Base-by-base conservation (phyloP, 345 rosid genomes). In the Arabidopsis suecica region DNA sequence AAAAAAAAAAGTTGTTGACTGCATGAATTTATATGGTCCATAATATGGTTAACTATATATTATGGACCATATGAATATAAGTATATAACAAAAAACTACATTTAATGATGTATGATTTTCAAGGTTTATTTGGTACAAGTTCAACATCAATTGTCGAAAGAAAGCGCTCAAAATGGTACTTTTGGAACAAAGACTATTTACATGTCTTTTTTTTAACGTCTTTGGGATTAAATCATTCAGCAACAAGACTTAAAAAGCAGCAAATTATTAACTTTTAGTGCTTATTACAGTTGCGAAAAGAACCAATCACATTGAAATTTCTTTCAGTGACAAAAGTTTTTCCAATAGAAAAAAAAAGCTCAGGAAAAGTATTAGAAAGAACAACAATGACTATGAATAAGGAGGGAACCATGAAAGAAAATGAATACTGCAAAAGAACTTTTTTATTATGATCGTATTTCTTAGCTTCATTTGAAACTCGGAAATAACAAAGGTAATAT, bases 401-500 rank as follows among this genome's bases (percentile, higher is more conserved):
- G 30, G 55, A 9, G 30, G 55, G 4, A 50, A 22, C 23, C 49
- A 5, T 14, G 7, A 44, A 44, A 14, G 18, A 22, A 22, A 9
- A 22, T 9, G 5, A 20, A 4, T 50, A 20, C 11, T 9, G 22
- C 20, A 9, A 61, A 53, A 14, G 38, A 37, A 48, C 25, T 50
- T 59, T 50, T 59, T 68, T 45, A 68, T 68, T 59, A 59, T 38
- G 16, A 66, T 68, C 53, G 73, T 18, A 18, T 3, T 30, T 33
- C 42, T 58, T 25, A 45, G 63, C 47, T 44, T 34, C 41, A 70
- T 44, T 41, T 61, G 48, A 55, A 37, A 54, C 40, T 63, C 51
- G 50, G 32, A 51, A 51, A 23, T 61, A 61, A 76, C 48, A 9
- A 67, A 34, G 9, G 56, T 65, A 50, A 49, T 9, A 44, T 18